Base-by-base conservation (phyloP, 2,329 filamentous ascomycete species). In the Coniochaeta hoffmannii region DNA sequence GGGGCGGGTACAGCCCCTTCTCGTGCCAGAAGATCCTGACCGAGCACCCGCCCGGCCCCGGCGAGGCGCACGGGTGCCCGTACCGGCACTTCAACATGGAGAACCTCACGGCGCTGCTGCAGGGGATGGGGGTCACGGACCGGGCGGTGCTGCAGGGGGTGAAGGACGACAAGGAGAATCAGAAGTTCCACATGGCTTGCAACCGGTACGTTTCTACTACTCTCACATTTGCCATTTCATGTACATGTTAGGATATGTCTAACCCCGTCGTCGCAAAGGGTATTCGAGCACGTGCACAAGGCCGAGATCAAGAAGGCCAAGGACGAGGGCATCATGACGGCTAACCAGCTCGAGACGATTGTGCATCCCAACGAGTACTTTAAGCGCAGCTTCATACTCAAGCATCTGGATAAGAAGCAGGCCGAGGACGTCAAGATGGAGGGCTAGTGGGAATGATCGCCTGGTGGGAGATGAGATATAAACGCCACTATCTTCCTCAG, bases 361-460 rank as follows among this genome's bases (percentile, higher is more conserved):
- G 86, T 96, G 22, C 94, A 99, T 72, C 94, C 94, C 11, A 99
- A 99, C 69, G 92, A 93, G 61, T 99, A 97, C 72, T 99, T 97
- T 72, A 97, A 96, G 78, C 81, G 93, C 55, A 96, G 91, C 68
- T 97, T 90, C 70, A 66, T 95, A 63, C 74, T 99, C 58, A 96
- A 91, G 76, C 89, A 94, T 68, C 70, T 95, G 26, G 85, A 72
- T 53, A 83, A 52, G 26, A 31, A 57, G 32, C 38, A 54, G 38
- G 53, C 35, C 12, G 59, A 54, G 5, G 64, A 66, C 54, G 62
- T 66, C 7, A 65, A 64, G 56, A 65, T 64, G 63, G 62, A 65
- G 34, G 62, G 58, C 41, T 61, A 35, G 58, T 17, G 28, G 2
- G n/a, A n/a, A n/a, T n/a, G n/a, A n/a, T n/a, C n/a, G n/a, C n/a